Evolutionary conservation across 148 eudicot genomes (phyloP), one percentile per base, ranked within the genome.

Genomic region (Rhododendron kiyosumense): DNA sequence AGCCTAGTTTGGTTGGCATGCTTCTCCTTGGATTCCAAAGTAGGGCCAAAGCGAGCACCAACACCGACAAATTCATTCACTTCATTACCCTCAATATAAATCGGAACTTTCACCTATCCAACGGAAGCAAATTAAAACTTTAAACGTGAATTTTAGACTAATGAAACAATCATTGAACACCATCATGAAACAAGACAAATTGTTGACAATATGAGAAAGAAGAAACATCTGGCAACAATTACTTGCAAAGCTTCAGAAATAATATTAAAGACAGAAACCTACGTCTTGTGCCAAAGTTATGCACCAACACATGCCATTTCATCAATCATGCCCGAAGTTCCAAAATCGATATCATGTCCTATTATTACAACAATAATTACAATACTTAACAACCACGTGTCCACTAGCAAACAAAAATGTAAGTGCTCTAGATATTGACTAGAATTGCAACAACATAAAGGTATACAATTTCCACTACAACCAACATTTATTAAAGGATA

Each of bases 41-140:
- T 97, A n/a, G 95, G 94, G 65, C 99, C 99, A 88, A 97, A 97
- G 82, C 99, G 93, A 83, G 99, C 99, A 81, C 99, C 99, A 34
- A 97, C 92, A 20, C 99, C 99, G 15, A 97, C 99, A 89, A 90
- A 97, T 89, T 97, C 95, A 10, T 48, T 82, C 26, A 85, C 89
- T 87, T 90, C 92, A 81, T 78, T 81, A 85, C 96, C 99, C 88
- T 92, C 93, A 90, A 94, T 82, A 89, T 93, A 93, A 20, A 92
- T 90, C 7, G 98, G 98, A 36, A 97, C 94, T 92, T 97, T 97
- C 61, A 97, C 99, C 99, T 97, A 86, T 46, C 87, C 49, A 79
- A 52, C 30, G 78, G 34, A 84, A 71, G 41, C 75, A 75, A 73
- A 69, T 83, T 24, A 45, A 32, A 88, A 71, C 11, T 41, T 83